Percentiles rank a stretch among this genome's conserved stretches.
These are phyloP conservation scores for Erysimum cheiri DNA, from an alignment of 441 rosid species.

Conservation along the genomic window DNA sequence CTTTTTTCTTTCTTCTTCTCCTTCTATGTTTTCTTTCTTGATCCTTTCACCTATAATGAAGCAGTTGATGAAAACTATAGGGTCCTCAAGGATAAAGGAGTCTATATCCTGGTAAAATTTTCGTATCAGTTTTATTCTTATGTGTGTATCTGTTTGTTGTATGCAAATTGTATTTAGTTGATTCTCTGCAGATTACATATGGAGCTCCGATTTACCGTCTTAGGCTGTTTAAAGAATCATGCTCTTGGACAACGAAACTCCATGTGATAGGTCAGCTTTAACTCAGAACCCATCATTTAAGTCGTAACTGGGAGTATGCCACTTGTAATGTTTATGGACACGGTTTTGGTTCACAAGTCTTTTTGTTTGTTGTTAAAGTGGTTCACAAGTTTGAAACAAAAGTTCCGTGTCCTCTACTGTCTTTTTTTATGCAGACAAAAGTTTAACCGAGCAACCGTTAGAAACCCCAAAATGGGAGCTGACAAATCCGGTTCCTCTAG, in stretches of 20 bases:
- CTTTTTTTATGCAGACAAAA: constrained; percentile 57
- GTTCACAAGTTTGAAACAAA: too few species aligned
- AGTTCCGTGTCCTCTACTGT: constrained; percentile 3
- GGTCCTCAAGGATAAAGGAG: constrained; percentile 93
- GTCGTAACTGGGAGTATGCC: not conserved
- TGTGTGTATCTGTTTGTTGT: constrained; percentile 12
- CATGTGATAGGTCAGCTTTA: constrained; percentile 73
- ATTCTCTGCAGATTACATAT: constrained; percentile 70
- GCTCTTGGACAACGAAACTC: constrained; percentile 67
- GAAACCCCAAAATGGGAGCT: constrained; percentile 57
- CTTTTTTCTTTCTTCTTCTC: not conserved
- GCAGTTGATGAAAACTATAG: constrained; percentile 91
- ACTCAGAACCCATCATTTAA: not conserved
- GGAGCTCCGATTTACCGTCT: constrained; percentile 83
- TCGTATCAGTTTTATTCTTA: not conserved
- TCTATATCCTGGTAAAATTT: constrained; percentile 73
- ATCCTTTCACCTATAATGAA: constrained; percentile 82
- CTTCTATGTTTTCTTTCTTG: constrained; percentile 55
- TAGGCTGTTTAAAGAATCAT: constrained; percentile 57
- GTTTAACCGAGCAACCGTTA: constrained; percentile 47
- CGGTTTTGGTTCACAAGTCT: too few species aligned
- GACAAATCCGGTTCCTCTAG: constrained; percentile 65
- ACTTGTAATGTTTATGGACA: constrained; percentile 4
- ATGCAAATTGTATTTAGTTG: constrained; percentile 27
- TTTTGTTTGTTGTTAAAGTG: too few species aligned